Evolutionary conservation across 2,329 filamentous ascomycete species (phyloP), one percentile per base, ranked within the genome.

Genomic region (Penicillium verrucosum): DNA sequence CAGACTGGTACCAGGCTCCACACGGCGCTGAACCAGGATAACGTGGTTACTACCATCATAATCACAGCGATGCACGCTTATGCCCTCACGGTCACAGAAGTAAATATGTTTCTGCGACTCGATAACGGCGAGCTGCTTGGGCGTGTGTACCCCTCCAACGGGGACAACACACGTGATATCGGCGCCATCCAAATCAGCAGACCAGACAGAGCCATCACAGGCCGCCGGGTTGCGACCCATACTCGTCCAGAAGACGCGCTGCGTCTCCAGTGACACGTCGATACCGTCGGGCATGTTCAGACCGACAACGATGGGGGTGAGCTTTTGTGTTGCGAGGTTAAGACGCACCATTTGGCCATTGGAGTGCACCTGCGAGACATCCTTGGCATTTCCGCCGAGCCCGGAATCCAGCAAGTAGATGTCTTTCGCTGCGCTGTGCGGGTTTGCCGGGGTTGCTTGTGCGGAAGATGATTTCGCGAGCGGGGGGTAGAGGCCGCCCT

Each of bases 161-260:
- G 76, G 61, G 0, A 86, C 67, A 2, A 86, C 64, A 0, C 72
- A 72, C 9, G 66, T 62, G 4, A 80, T 62, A 44, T 81, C 70
- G 11, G 60, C 74, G 1, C 84, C 83, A 50, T 84, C 79, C 1
- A 82, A 65, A n/a, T 77, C 75, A n/a, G 75, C 70, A 1, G 75
- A 77, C 59, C 71, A 70, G 5, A 83, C 68, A 1, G 72, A 68
- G 16, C 80, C 80, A 56, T 81, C 74, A 18, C 72, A 69, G 3
- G 62, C 55, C 1, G 66, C 71, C 4, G 67, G 61, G 11, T 66
- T 66, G 0, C 73, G 74, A 0, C 80, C 80, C 80, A 82, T 82
- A 61, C 72, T 75, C 4, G 80, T 81, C 80, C 79, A 82, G 63
- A 79, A 82, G 21, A 82, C 71, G 34, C 74, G 72, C 3, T 68